Evolutionary conservation across 805 yeast genomes (phyloP).

Genomic region (Teunomyces atbi): DNA sequence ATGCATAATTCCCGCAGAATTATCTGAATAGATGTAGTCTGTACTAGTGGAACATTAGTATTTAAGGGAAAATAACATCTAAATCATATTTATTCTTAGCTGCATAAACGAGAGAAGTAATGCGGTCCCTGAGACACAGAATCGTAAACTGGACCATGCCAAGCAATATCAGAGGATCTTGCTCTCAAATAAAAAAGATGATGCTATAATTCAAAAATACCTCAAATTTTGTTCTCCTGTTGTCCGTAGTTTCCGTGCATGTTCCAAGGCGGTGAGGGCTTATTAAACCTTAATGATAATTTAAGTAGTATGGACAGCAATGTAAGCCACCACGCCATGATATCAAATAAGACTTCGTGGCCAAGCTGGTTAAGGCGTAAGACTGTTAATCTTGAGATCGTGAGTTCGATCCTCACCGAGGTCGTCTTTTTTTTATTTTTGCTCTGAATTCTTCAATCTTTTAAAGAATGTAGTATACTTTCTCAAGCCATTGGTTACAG

Average conservation of each 20-base stretch:
- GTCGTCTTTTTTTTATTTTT: conserved; percentile 8
- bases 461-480: too few relatives aligned
- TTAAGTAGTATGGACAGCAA: not conserved
- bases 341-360: conserved; percentile 14
- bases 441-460: not conserved
- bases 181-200: not conserved
- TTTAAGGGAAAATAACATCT: too few relatives aligned
- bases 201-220: not conserved
- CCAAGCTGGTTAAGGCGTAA: conserved; percentile 18
- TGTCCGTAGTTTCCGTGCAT: not conserved
- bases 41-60: too few relatives aligned
- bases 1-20: not conserved
- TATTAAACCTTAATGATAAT: not conserved
- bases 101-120: too few relatives aligned
- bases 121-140: not conserved
- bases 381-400: conserved; percentile 21
- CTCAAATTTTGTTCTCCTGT: not conserved
- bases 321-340: not conserved
- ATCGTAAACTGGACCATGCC: not conserved
- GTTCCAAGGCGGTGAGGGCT: not conserved
- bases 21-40: too few relatives aligned
- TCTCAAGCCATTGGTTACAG: too few relatives aligned
- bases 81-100: too few relatives aligned
- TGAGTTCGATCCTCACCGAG: conserved; percentile 20
- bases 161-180: not conserved